phyloP scores from a whole-genome alignment of 1,284 basidiomycete species.

The Ceratobasidium sp. region DNA sequence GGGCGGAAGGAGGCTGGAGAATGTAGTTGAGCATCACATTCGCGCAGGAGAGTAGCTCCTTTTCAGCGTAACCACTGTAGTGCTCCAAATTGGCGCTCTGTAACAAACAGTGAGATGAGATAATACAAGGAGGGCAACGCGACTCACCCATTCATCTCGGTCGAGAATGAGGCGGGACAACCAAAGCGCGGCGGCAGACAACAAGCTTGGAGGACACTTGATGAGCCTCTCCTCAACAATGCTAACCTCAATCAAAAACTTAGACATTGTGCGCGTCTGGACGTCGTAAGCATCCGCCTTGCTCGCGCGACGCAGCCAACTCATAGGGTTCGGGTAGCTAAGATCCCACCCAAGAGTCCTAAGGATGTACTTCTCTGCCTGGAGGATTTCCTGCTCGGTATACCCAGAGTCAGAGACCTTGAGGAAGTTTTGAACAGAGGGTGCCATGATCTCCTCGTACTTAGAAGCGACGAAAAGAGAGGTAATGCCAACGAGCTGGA shows the following conservation, averaged over 20 bases:
- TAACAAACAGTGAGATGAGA: neutral
- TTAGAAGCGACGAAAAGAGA: conserved; percentile 95
- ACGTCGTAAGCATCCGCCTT: conserved; percentile 95
- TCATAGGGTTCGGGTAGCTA: conserved; percentile 92
- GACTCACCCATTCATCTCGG: conserved; percentile 81
- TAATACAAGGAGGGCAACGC: neutral
- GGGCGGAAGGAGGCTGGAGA: conserved; percentile 70
- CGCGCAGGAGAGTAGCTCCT: conserved; percentile 84
- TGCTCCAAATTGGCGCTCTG: conserved; percentile 90
- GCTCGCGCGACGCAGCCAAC: conserved; percentile 90
- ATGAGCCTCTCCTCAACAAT: conserved; percentile 89
- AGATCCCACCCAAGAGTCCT: conserved; percentile 79
- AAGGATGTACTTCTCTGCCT: conserved; percentile 93
- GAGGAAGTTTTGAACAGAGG: conserved; percentile 88
- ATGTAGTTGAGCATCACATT: conserved; percentile 95
- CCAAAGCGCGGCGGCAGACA: conserved; percentile 93
- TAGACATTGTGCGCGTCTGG: conserved; percentile 89
- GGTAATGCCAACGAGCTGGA: conserved; percentile 96
- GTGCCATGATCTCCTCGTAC: conserved; percentile 95
- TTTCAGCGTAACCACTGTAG: conserved; percentile 91
- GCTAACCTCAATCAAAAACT: conserved; percentile 92
- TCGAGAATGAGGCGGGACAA: conserved; percentile 87
- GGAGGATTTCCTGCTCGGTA: conserved; percentile 86
- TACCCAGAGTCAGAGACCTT: conserved; percentile 91
- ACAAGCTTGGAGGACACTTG: conserved; percentile 80